Base-by-base conservation (phyloP, 192 early-diverging fungal genomes). In the Coemansia sp. region DNA sequence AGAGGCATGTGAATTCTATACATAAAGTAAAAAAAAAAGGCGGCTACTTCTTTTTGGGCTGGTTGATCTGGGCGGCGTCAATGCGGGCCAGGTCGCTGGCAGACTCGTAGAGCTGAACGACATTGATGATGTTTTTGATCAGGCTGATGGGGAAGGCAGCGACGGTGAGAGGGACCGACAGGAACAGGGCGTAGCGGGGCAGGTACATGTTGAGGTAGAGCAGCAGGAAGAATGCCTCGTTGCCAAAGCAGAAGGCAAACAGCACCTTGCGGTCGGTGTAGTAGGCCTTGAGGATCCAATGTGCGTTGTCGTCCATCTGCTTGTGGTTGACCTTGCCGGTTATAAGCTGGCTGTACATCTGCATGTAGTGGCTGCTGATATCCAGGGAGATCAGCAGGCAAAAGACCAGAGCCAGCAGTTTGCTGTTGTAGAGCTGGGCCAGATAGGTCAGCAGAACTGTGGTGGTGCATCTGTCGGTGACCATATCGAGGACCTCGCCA, bases 401-500 rank as follows among this genome's bases (percentile, higher is more conserved):
- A 65, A 96, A 96, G 7, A 90, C 18, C n/a, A 96, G 61, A 19
- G 91, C 81, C 53, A 87, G 84, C 1, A 19, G 19, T 0, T 23
- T 30, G 45, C 61, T 55, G 16, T 88, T 80, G 61, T 91, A 91
- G 7, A 70, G 54, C 28, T 80, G 61, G 15, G 93, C 80, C 39
- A 99, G 83, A 64, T 87, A 94, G 57, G 90, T 87, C 15, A 99
- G 79, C 11, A 99, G 83, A 40, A 92, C 93, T 5, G 92, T 87
- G 14, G 97, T 98, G 7, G 96, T 93, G 65, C 82, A 90, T 55
- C 91, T 84, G 77, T 99, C 97, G 21, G 96, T 98, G 42, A 99
- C 94, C 97, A 99, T 99, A 65, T 99, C 97, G 30, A 99, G 79
- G 14, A 98, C 95, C 21, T 92, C 92, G 33, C 97, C 97, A 79